Base-by-base conservation (phyloP, 1,284 basidiomycete genomes). In the Boletus sp. region DNA sequence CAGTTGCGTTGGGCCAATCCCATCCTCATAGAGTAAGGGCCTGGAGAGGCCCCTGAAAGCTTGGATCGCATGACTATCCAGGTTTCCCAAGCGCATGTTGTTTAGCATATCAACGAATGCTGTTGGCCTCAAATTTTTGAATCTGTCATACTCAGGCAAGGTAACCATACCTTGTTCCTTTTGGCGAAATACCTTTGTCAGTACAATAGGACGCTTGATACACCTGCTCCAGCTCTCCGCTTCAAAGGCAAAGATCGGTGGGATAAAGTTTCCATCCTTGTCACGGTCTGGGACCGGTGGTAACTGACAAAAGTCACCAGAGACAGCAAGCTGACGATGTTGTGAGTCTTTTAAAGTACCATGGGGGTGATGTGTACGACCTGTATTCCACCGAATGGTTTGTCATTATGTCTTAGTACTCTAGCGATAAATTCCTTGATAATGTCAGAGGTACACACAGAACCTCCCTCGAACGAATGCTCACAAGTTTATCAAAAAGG, bases 231-330 rank as follows among this genome's bases (percentile, higher is more conserved):
- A 99, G 27, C 83, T 82, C 35, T 85, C 78, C 9, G 95, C 94
- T 70, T 99, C 95, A 71, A 99, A 99, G 5, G 92, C 91, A 73
- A 97, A 98, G 64, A 78, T 82, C 2, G 75, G 59, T 47, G 61
- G 60, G 37, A 82, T 73, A 52, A 65, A 63, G 1, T 68, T 65
- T 6, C 73, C 72, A 6, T 72, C 47, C 43, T 68, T 73, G 37
- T 72, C 70, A 58, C 69, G 67, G 38, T 81, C 84, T 7, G 77
- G 78, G 1, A 99, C 95, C 0, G 97, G 97, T 2, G 97, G 97
- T 9, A 99, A 81, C 75, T 99, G 96, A 77, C 94, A 97, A 77
- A 98, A 99, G 73, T 99, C 96, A 27, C 96, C 96, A 1, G 94
- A 96, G 17, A 97, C 82, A 63, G 96, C 86, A 62, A 99, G 78